Evolutionary conservation across 2,329 filamentous ascomycete species (phyloP), one percentile per base, ranked within the genome.

Genomic region (Aspergillus sojae): DNA sequence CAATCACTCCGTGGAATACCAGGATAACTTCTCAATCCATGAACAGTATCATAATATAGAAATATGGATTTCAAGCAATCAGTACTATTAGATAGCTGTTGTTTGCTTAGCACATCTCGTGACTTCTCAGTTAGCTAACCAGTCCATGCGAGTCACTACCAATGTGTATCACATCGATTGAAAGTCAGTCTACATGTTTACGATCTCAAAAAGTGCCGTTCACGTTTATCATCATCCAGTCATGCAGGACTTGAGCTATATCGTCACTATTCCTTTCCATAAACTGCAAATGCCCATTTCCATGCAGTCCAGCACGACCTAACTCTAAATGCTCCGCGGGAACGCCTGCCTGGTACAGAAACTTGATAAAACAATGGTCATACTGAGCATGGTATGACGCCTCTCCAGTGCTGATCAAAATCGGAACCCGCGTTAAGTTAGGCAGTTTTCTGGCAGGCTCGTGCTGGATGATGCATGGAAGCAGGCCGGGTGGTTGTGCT

Each of bases 321-420:
- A 88, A 75, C 57, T 78, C 74, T 30, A 84, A 66, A 74, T 80
- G 81, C 2, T 83, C 76, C 1, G 80, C 77, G 19, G 59, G n/a
- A 1, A 83, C 78, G 0, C 86, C 85, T 2, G 82, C 84, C 69
- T 89, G 86, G 58, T 73, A 68, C 69, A 89, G 70, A 69, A 83
- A 88, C 14, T 72, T 65, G 1, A 83, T 80, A 0, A 83, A 86
- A 41, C 84, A 86, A 72, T 84, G 82, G 67, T 89, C 87, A 64
- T 84, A 88, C 11, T 76, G 72, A 2, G 77, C 75, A 71, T 88
- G 86, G n/a, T 79, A 81, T 58, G 83, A 84, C 3, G 86, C 82
- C 61, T 87, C 82, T 0, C 77, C 77, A 0, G 85, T 87, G 30
- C 86, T 68, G 19, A 88, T 65, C 1, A 85, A 72, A 5, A 84